phyloP scores from a whole-genome alignment of 257 asterid genomes.

The Fraxinus americana region DNA sequence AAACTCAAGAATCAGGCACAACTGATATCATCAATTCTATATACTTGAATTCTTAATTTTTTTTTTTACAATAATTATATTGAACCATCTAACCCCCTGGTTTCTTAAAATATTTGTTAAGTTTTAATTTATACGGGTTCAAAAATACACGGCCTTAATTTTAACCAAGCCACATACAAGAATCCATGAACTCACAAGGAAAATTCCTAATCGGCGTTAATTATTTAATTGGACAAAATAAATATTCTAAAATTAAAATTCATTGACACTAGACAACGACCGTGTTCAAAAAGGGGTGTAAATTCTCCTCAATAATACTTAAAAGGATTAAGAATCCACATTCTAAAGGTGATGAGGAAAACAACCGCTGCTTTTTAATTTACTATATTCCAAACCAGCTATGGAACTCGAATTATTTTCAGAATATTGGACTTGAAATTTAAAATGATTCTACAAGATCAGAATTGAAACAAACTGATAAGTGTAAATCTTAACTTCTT shows the following conservation, averaged over 20 bases:
- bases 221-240: slow-evolving; percentile 37
- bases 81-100: too few species aligned
- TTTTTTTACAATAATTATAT: too few species aligned
- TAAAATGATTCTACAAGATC: too few species aligned
- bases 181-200: slow-evolving; percentile 37
- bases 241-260: slow-evolving; percentile 38
- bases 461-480: too few species aligned
- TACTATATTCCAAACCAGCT: neutral
- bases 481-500: too few species aligned
- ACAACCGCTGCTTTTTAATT: slow-evolving; percentile 45
- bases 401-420: neutral
- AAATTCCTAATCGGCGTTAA: slow-evolving; percentile 32
- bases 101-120: too few species aligned
- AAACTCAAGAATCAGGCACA: too few species aligned
- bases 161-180: neutral
- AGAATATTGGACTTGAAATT: neutral
- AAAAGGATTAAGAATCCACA: slow-evolving; percentile 40
- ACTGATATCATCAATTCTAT: too few species aligned
- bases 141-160: neutral
- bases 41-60: too few species aligned
- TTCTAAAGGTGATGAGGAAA: slow-evolving; percentile 33
- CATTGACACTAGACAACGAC: slow-evolving; percentile 40
- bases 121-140: slow-evolving; percentile 9
- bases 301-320: slow-evolving; percentile 45
- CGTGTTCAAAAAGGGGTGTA: slow-evolving; percentile 35